These are phyloP conservation scores for Termitomyces sp. DNA, from an alignment of 1,284 basidiomycete genomes.

Conservation along the genomic window DNA sequence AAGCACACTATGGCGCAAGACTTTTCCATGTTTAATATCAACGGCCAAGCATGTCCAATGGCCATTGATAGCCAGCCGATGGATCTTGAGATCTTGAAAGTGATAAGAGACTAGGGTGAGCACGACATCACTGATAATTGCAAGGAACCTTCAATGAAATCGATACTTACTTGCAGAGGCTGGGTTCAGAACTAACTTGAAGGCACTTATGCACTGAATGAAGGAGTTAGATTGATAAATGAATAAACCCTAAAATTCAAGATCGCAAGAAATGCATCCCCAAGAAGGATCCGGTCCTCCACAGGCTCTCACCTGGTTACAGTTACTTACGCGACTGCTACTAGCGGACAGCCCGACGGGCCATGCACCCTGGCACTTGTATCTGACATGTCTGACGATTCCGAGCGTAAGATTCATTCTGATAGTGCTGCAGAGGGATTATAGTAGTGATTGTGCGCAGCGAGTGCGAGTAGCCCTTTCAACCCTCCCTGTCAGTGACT, in stretches of 20 bases:
- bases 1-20: conserved; percentile 17
- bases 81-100: not conserved
- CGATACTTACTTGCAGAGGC: too few species aligned
- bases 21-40: not conserved
- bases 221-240: not conserved
- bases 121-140: not conserved
- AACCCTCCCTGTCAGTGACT: too few species aligned
- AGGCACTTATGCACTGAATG: too few species aligned
- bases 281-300: too few species aligned
- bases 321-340: too few species aligned
- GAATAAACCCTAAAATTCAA: too few species aligned
- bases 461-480: too few species aligned
- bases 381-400: not conserved
- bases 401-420: not conserved
- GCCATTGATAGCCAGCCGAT: not conserved
- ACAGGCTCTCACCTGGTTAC: too few species aligned
- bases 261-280: too few species aligned
- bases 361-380: too few species aligned
- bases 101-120: not conserved
- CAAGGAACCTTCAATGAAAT: not conserved
- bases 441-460: too few species aligned
- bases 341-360: not conserved
- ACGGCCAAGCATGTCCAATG: not conserved
- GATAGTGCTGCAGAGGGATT: not conserved
- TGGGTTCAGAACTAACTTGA: too few species aligned